Evolutionary conservation across 129 eudicot genomes (phyloP).

Genomic region (Tagetes patula): DNA sequence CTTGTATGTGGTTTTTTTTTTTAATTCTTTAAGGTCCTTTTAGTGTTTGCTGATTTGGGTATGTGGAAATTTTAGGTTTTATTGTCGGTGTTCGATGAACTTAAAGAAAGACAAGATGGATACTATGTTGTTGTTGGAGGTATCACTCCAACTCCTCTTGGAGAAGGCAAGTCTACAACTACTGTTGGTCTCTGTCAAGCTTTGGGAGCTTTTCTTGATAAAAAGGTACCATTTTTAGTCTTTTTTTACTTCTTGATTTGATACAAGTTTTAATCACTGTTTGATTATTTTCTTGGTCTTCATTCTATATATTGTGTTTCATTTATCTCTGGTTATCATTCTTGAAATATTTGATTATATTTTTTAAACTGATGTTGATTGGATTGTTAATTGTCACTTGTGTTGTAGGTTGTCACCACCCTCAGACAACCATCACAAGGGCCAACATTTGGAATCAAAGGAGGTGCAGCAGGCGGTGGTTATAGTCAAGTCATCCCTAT

Average conservation of each 20-base stretch:
- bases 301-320: not conserved
- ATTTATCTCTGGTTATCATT: not conserved
- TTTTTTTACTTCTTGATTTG: not conserved
- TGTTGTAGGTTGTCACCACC: slow-evolving; percentile 79
- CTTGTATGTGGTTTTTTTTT: not conserved
- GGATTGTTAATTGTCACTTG: slow-evolving; percentile 15
- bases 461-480: slow-evolving; percentile 99
- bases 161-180: slow-evolving; percentile 97
- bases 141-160: slow-evolving; percentile 94
- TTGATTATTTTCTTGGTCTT: not conserved
- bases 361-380: not conserved
- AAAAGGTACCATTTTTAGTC: slow-evolving; percentile 54
- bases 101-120: slow-evolving; percentile 63
- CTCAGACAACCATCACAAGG: slow-evolving; percentile 98
- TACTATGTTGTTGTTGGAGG: slow-evolving; percentile 97
- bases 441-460: slow-evolving; percentile 96
- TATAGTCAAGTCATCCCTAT: slow-evolving; percentile 97
- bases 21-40: not conserved
- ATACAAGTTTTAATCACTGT: not conserved
- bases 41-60: slow-evolving; percentile 18
- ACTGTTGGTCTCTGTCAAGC: slow-evolving; percentile 99
- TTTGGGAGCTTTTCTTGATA: slow-evolving; percentile 85
- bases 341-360: not conserved
- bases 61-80: slow-evolving; percentile 50
- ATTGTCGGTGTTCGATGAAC: slow-evolving; percentile 79